A percentile compares a stretch with the other conserved stretches of the same genome.
Evolutionary conservation across 768 basidiomycete species (phyloP).

Genomic region (Lactifluus subvellereus): DNA sequence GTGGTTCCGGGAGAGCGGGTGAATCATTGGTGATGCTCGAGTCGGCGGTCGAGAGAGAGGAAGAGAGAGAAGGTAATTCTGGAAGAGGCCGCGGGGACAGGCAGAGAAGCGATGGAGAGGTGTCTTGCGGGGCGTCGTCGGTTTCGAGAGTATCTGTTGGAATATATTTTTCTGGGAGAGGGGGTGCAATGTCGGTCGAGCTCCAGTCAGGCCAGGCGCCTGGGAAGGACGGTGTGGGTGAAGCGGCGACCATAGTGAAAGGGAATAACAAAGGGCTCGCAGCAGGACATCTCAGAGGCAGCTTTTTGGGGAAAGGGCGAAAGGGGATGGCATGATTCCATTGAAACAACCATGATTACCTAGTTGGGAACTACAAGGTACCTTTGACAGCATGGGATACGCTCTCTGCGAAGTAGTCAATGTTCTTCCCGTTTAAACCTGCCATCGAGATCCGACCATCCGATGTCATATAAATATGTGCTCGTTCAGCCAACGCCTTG

Average conservation of each 20-base stretch:
- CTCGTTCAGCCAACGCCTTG: slow-evolving; percentile 76
- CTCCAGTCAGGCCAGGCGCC: slow-evolving; percentile 41
- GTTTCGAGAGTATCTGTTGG: background rate
- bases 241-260: slow-evolving; percentile 20
- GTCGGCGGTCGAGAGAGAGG: slow-evolving; percentile 18
- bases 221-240: slow-evolving; percentile 37
- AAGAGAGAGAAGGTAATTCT: slow-evolving; percentile 23
- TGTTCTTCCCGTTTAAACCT: slow-evolving; percentile 76
- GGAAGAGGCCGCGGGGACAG: slow-evolving; percentile 21
- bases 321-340: background rate
- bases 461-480: slow-evolving; percentile 90
- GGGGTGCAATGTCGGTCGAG: slow-evolving; percentile 4
- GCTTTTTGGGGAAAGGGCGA: background rate
- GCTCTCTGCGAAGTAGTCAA: slow-evolving; percentile 85
- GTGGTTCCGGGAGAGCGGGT: background rate
- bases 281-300: background rate
- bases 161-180: slow-evolving; percentile 8
- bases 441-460: slow-evolving; percentile 95
- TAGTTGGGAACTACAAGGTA: slow-evolving; percentile 44
- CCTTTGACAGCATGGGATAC: slow-evolving; percentile 81
- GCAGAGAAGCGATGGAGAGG: slow-evolving; percentile 13
- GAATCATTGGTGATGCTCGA: slow-evolving; percentile 5
- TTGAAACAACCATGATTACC: slow-evolving; percentile 5
- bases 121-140: background rate
- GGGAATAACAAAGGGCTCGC: slow-evolving; percentile 13